Conservation (phyloP, 768 basidiomycete species). For the Russula griseocarnosa region DNA sequence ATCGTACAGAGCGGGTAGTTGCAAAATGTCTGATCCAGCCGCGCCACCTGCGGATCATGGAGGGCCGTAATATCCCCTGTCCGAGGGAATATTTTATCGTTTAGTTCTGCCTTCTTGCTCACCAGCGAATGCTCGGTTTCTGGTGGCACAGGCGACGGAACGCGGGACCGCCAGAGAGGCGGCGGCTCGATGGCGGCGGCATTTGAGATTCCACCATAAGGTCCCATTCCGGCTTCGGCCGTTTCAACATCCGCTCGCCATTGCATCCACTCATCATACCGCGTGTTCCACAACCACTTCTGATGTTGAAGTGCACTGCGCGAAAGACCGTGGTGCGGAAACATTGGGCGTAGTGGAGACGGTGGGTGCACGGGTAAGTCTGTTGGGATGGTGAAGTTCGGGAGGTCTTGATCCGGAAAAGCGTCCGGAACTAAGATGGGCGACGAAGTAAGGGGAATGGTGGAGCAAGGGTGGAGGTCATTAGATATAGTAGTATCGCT, state of each 20-base stretch:
- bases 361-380: conserved; percentile 11
- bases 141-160: conserved; percentile 3
- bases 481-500: conserved; percentile 16
- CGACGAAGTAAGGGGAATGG: conserved; percentile 4
- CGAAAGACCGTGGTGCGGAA: conserved; percentile 56
- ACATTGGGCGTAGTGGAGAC: not conserved
- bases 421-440: conserved; percentile 23
- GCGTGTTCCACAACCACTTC: conserved; percentile 59
- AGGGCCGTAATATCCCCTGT: conserved; percentile 58
- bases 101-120: conserved; percentile 24
- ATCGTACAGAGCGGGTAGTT: conserved; percentile 61
- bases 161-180: conserved; percentile 10
- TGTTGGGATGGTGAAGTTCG: not conserved
- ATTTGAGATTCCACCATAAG: conserved; percentile 30
- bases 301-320: conserved; percentile 54
- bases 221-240: conserved; percentile 22
- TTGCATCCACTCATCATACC: conserved; percentile 50
- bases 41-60: conserved; percentile 52
- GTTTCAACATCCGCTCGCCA: conserved; percentile 31
- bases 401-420: conserved; percentile 12
- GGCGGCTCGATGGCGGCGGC: conserved; percentile 10
- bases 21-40: conserved; percentile 58
- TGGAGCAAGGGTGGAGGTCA: conserved; percentile 13
- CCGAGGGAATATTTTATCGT: conserved; percentile 48
- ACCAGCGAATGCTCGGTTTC: conserved; percentile 4